Base-by-base conservation (phyloP, 805 yeast species). In the Saccharomyces paradoxus region DNA sequence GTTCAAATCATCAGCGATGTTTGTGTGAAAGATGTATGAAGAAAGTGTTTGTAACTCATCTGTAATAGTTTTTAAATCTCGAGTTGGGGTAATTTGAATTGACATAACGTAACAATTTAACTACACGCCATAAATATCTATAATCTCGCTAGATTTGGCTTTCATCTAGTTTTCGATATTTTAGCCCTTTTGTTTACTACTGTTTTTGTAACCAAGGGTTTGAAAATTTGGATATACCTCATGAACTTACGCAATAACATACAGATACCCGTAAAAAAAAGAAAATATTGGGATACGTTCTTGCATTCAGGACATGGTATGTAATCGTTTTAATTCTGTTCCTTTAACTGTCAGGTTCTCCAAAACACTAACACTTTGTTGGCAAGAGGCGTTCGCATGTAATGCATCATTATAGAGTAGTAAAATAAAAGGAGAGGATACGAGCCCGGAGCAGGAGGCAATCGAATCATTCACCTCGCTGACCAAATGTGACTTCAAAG, bases 401-500 rank as follows among this genome's bases (percentile, higher is more conserved):
- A 9, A 48, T 22, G 24, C 50, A 48, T 31, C 12, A 48, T 28
- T 28, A 48, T 21, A 24, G 29, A 24, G 37, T 22, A 29, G 13
- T 28, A 27, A 24, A 28, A 48, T 22, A 26, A 48, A 14, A 13
- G 10, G 17, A 47, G 30, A 31, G 41, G 17, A 29, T 7, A 10
- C 26, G 51, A 37, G 46, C 50, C 13, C 50, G 54, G 47, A 50
- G 32, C 51, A 54, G n/a, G 52, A 52, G 17, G 32, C 46, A 7
- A 56, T 63, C 7, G 49, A 54, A 17, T 58, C 56, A 29, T 66
- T 69, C 52, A 56, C 60, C 50, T 56, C 58, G 8, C 58, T 69
- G 12, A 63, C 71, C 4, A 55, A 60, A 30, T 59, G 66, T 44
- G 55, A 58, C 3, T 31, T 53, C 8, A 48, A 56, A 37, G 49